Conservation (phyloP, 129 eudicot genomes). For the Tagetes patula region DNA sequence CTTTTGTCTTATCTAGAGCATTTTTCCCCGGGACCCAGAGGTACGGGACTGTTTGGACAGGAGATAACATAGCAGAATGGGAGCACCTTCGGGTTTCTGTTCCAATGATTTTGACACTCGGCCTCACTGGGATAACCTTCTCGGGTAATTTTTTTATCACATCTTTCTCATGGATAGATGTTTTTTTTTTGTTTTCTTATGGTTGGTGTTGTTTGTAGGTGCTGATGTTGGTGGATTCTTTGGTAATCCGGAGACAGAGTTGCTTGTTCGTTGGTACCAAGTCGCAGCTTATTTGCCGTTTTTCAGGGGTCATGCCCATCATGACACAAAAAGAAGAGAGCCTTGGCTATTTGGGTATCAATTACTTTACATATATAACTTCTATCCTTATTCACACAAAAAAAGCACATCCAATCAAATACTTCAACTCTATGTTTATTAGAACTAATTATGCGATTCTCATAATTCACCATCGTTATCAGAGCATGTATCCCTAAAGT, state of each 20-base stretch:
- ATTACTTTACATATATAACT: not conserved
- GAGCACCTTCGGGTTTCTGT: constrained; percentile 97
- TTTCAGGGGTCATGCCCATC: constrained; percentile 97
- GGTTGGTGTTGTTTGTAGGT: constrained; percentile 44
- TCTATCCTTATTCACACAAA: not conserved
- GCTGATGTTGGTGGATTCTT: constrained; percentile 99
- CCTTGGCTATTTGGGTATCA: constrained; percentile 95
- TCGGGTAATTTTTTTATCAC: constrained; percentile 45
- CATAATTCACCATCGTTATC: not conserved
- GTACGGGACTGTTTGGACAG: constrained; percentile 97
- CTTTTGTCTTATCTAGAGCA: constrained; percentile 94
- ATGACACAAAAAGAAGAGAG: constrained; percentile 97
- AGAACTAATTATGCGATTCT: not conserved
- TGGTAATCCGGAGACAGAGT: constrained; percentile 92
- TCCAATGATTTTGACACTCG: constrained; percentile 90
- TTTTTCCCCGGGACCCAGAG: constrained; percentile 92
- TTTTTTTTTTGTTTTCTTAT: not conserved
- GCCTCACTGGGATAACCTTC: constrained; percentile 84
- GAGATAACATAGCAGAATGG: constrained; percentile 98
- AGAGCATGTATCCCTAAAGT: too few relatives aligned
- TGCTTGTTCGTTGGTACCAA: constrained; percentile 99
- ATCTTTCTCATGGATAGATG: not conserved
- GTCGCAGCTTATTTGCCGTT: constrained; percentile 95
- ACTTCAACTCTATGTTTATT: too few relatives aligned
- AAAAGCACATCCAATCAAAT: not conserved